phyloP scores from a whole-genome alignment of 768 basidiomycete genomes.

The Naematelia aurantialba region DNA sequence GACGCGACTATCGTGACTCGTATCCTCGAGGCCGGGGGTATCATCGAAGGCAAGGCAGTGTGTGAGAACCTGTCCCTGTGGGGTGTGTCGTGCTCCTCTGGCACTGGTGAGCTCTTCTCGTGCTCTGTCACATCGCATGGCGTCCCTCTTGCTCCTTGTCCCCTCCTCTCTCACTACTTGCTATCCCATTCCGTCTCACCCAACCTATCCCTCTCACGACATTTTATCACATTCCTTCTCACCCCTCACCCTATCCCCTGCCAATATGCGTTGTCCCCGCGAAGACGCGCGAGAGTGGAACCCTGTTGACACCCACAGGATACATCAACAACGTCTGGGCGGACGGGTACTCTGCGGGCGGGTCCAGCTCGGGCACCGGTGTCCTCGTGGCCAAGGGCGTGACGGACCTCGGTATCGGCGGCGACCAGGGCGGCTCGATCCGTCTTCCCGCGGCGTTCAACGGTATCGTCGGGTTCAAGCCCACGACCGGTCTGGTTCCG shows the following conservation, averaged over 20 bases:
- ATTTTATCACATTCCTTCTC: no score
- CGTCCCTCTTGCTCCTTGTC: background rate
- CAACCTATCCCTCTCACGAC: no score
- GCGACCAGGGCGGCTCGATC: slow-evolving; percentile 57
- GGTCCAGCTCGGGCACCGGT: slow-evolving; percentile 54
- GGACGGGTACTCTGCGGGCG: slow-evolving; percentile 53
- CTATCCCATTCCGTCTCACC: background rate
- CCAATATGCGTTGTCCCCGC: no score
- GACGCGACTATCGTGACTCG: slow-evolving; percentile 57
- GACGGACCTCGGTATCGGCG: slow-evolving; percentile 55
- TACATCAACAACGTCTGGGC: slow-evolving; percentile 54
- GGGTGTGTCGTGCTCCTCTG: slow-evolving; percentile 25
- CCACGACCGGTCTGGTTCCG: slow-evolving; percentile 54
- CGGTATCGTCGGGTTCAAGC: slow-evolving; percentile 55
- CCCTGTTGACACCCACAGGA: slow-evolving; percentile 7
- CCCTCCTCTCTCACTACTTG: background rate
- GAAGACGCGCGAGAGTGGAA: background rate
- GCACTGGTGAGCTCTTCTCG: slow-evolving; percentile 16
- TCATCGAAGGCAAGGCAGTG: slow-evolving; percentile 52
- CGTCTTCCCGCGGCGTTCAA: slow-evolving; percentile 51
- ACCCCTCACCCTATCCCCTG: no score
- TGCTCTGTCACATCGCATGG: no score
- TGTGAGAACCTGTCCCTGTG: slow-evolving; percentile 46
- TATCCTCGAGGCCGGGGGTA: slow-evolving; percentile 54
- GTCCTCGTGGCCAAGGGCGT: slow-evolving; percentile 52